Evolutionary conservation across 768 basidiomycete genomes (phyloP), one percentile per base, ranked within the genome.

Genomic region (Boletus fagicola): DNA sequence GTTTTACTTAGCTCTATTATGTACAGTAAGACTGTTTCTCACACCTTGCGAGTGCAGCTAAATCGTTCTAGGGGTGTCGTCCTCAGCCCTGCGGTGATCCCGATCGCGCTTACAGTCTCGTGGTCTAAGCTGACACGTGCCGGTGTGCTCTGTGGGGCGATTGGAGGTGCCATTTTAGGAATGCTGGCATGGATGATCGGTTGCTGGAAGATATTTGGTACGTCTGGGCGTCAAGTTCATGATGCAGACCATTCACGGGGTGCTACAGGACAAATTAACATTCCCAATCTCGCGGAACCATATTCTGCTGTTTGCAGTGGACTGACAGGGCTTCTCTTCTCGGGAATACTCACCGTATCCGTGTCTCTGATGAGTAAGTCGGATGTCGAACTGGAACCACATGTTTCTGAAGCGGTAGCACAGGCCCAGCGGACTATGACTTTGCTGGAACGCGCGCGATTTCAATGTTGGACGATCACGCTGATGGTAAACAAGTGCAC

Each of bases 181-280:
- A 79, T 80, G 76, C 42, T 76, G 1, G 78, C 80, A 20, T 82
- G 80, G 79, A 78, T 81, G 75, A 72, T 81, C 10, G 76, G 78
- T 1, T 80, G 80, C 57, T 77, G 73, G 75, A 79, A 81, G 62
- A 79, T 78, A 49, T 78, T 73, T 47, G 78, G 78, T 75, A 54
- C 18, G 65, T 57, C 35, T 26, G 16, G 22, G 9, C 15, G 26
- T 33, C 15, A 5, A 26, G 18, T 42, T 12, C 20, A n/a, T 20
- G 20, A 18, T 35, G n/a, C 36, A 10, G 31, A 22, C 5, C 9
- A 30, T 33, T 56, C 26, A 54, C 9, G 16, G 40, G 11, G 20
- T 18, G 20, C 10, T 13, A 31, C 49, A 76, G 76, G 76, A 12
- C 59, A 64, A 13, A 75, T 76, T 40, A 75, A 70, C 42, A 61